Evolutionary conservation across 192 early-diverging fungal species (phyloP), one percentile per base, ranked within the genome.

Genomic region (Dimargaris xerosporica): DNA sequence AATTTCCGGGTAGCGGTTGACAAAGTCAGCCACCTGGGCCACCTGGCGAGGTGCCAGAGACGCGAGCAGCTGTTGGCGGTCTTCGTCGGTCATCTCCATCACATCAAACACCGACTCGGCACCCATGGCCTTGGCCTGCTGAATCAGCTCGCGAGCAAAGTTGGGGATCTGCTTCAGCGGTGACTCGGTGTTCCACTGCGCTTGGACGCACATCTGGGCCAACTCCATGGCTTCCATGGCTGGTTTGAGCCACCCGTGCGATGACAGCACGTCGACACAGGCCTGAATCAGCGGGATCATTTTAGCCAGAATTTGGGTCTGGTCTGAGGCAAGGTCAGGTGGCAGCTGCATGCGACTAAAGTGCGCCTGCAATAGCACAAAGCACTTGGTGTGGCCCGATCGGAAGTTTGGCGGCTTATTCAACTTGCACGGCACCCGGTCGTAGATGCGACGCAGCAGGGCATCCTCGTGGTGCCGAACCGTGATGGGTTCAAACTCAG

Each of bases 171-270:
- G 96, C 61, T 87, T 85, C 56, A 99, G 73, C 34, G 85, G 85
- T 41, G 92, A 90, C 60, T 95, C 91, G 17, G 81, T 78, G 70
- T 98, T 89, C 96, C 94, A 98, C 52, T 96, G 78, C 0, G 93
- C 93, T 73, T 99, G 96, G 17, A 99, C 93, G 39, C 72, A 74
- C 94, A 98, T 98, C 74, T 99, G 96, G 34, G 87, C 83, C 70
- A 99, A 67, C 68, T 99, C 96, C 96, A 99, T 99, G 16, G 91
- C 76, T 0, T 87, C 81, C 62, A 98, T 67, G 12, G 93, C 92
- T 3, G 92, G 91, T 9, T 79, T 77, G 63, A 97, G 74, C 91
- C 90, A 96, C 21, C 89, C 91, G 65, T 90, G 85, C 39, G 86
- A 88, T 53, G 90, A 89, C 54, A 95, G 85, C 28, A 96, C 93